These are phyloP conservation scores for Immersiporthe knoxdaviesiana DNA, from an alignment of 2,329 filamentous ascomycete species.

Conservation along the genomic window DNA sequence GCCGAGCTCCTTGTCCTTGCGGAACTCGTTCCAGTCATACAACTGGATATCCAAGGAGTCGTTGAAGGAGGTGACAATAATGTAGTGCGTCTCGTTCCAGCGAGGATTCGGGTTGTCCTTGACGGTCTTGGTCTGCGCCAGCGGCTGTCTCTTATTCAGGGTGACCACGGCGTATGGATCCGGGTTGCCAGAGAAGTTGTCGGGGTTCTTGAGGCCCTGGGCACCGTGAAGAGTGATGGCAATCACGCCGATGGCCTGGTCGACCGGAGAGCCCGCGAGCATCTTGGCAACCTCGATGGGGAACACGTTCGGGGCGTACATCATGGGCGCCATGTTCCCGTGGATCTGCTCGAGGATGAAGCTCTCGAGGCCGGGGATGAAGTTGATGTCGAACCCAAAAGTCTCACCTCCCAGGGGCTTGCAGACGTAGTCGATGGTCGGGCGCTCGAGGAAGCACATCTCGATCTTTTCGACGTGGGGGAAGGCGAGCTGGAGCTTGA, in stretches of 20 bases:
- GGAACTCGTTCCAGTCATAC: conserved; percentile 92
- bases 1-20: conserved; percentile 95
- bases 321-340: conserved; percentile 90
- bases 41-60: conserved; percentile 84
- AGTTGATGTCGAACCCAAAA: conserved; percentile 98
- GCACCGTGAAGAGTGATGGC: conserved; percentile 91
- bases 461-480: conserved; percentile 94
- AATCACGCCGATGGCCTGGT: conserved; percentile 92
- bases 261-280: conserved; percentile 89
- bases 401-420: conserved; percentile 95
- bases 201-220: conserved; percentile 89
- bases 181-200: conserved; percentile 88
- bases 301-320: conserved; percentile 98
- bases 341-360: conserved; percentile 98
- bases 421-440: conserved; percentile 94
- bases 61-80: conserved; percentile 89
- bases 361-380: conserved; percentile 88
- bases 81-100: conserved; percentile 97
- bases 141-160: conserved; percentile 77
- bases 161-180: conserved; percentile 89
- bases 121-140: conserved; percentile 88
- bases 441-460: conserved; percentile 89
- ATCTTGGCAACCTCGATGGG: conserved; percentile 98
- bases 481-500: conserved; percentile 95
- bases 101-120: conserved; percentile 82